Percentiles rank a stretch among this genome's conserved stretches.
phyloP scores from a whole-genome alignment of 129 eudicot genomes.

The Ambrosia trifida region DNA sequence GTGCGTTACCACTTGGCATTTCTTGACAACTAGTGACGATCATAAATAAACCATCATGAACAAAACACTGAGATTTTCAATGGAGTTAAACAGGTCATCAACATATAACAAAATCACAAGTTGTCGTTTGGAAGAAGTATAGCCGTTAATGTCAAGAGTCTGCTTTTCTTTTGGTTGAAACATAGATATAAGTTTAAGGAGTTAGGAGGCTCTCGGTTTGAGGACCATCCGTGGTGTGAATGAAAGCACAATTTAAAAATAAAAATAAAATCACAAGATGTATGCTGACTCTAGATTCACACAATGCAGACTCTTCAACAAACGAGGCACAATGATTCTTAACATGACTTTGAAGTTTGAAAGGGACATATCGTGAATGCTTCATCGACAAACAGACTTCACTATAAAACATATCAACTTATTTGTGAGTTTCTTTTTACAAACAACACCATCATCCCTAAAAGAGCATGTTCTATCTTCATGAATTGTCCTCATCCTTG shows the following conservation, averaged over 20 bases:
- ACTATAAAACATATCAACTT: slow-evolving; percentile 25
- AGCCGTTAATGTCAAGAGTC: too few species aligned
- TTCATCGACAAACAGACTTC: slow-evolving; percentile 12
- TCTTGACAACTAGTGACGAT: not conserved
- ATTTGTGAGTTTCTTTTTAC: not conserved
- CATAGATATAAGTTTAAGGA: too few species aligned
- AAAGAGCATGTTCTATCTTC: slow-evolving; percentile 25
- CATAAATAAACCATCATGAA: not conserved
- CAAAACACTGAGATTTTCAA: not conserved
- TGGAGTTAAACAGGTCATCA: not conserved
- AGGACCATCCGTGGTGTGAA: too few species aligned
- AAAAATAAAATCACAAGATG: not conserved
- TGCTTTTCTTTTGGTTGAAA: too few species aligned
- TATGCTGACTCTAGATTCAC: too few species aligned
- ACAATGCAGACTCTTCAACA: too few species aligned
- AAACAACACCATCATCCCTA: slow-evolving; percentile 23
- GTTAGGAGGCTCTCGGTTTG: too few species aligned
- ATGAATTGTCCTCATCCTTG: slow-evolving; percentile 18
- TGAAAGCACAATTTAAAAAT: too few species aligned
- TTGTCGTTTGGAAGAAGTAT: too few species aligned
- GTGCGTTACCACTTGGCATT: too few species aligned
- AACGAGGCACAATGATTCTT: too few species aligned
- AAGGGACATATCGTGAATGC: not conserved
- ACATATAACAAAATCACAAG: not conserved
- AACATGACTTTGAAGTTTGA: not conserved